Base-by-base conservation (phyloP, 148 eudicot genomes). In the Cornus suecica region DNA sequence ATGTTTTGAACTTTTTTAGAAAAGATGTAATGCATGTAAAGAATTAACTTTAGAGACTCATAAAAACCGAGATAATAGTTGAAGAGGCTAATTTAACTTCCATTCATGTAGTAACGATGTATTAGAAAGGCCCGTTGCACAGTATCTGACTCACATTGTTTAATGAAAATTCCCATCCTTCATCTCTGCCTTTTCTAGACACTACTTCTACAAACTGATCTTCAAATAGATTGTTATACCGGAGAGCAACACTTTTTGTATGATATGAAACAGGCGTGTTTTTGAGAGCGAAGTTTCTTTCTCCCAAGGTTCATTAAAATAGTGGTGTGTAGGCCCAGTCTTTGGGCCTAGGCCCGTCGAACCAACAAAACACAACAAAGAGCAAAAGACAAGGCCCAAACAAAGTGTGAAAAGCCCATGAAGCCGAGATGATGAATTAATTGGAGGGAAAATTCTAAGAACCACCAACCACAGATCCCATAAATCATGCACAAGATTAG, bases 11-110 rank as follows among this genome's bases (percentile, higher is more conserved):
- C n/a, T n/a, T n/a, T n/a, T n/a, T n/a, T n/a, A n/a, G n/a, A n/a
- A n/a, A n/a, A 6, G 25, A 6, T 20, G 37, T 18, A 34, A 16
- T 63, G 25, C 20, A 24, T 45, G 41, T 48, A 37, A 74, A 74
- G 69, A 65, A 61, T 34, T 32, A 51, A 34, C 22, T 37, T 48
- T 28, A 79, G 77, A 13, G 68, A 58, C 69, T 79, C 41, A 45
- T 4, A 60, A 72, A 34, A 41, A 32, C 42, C 25, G 54, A 78
- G 30, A 52, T 52, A 52, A 58, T 58, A 58, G 62, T 58, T 58
- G 20, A 58, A 58, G 62, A 58, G 62, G 25, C 62, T 58, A 58
- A 58, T 52, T 11, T 42, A 74, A 66, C 73, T 67, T 73, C 23
- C 18, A 26, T 68, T 73, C 5, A 41, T 56, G 20, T 61, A 73